Conservation (phyloP, 1,139 yeast genomes). For the Magnusiomyces paraingens region DNA sequence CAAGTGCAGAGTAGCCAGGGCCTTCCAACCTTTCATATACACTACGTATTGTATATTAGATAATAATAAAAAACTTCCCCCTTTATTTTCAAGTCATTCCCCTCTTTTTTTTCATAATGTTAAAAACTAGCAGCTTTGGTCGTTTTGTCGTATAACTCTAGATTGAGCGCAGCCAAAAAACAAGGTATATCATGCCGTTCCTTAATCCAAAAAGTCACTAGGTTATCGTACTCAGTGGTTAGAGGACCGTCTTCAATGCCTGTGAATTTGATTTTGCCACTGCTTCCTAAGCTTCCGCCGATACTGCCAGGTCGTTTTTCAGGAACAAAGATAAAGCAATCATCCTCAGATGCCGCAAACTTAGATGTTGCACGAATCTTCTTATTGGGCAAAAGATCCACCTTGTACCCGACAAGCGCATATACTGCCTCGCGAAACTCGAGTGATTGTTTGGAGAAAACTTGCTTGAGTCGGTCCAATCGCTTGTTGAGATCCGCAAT, state of each 20-base stretch:
- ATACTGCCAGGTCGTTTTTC: constrained; percentile 26
- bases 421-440: constrained; percentile 68
- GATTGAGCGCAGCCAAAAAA: constrained; percentile 67
- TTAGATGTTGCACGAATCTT: constrained; percentile 64
- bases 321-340: constrained; percentile 35
- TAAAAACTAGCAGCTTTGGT: constrained; percentile 22
- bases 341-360: constrained; percentile 35
- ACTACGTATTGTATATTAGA: no score
- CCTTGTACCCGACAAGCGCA: constrained; percentile 62
- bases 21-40: no score
- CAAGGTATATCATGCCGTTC: constrained; percentile 72
- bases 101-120: no score
- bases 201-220: constrained; percentile 60
- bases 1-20: no score
- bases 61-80: no score
- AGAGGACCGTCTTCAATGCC: constrained; percentile 34
- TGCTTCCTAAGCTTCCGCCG: neutral
- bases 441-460: constrained; percentile 62
- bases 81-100: no score
- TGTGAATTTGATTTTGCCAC: constrained; percentile 27
- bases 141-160: constrained; percentile 50
- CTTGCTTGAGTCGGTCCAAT: constrained; percentile 52
- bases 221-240: constrained; percentile 46
- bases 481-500: constrained; percentile 52
- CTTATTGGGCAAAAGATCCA: constrained; percentile 63